Conservation (phyloP, 2,329 filamentous ascomycete genomes). For the Beauveria pseudobassiana region DNA sequence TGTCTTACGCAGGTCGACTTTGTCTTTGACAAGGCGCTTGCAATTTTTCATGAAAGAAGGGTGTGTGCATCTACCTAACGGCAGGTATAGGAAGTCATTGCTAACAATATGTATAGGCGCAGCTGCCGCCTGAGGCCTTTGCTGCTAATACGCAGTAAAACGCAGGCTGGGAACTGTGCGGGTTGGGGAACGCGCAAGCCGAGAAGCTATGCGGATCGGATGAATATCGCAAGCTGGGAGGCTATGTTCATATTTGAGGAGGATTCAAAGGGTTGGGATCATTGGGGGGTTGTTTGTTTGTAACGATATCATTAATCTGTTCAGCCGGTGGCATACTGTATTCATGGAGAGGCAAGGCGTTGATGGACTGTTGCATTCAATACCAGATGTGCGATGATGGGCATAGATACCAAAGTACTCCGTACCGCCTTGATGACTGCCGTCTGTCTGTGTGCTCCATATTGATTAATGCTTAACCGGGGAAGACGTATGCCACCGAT, state of each 20-base stretch:
- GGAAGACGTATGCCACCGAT: no score
- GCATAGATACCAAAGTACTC: background rate
- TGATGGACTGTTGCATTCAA: slow-evolving; percentile 5
- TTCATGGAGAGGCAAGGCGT: slow-evolving; percentile 5
- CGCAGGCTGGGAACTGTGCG: background rate
- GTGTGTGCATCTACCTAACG: slow-evolving; percentile 34
- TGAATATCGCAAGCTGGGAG: background rate
- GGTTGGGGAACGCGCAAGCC: no score
- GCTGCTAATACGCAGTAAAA: slow-evolving; percentile 12
- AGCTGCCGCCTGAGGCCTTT: slow-evolving; percentile 44
- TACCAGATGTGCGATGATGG: background rate
- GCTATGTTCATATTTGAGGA: background rate
- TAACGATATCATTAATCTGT: background rate
- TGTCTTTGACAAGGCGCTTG: slow-evolving; percentile 69
- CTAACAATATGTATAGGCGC: slow-evolving; percentile 25
- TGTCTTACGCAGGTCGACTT: slow-evolving; percentile 74
- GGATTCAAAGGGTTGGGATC: background rate
- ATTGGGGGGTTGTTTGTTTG: background rate
- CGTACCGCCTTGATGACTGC: background rate
- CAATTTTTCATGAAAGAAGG: slow-evolving; percentile 69
- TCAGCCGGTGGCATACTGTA: slow-evolving; percentile 8
- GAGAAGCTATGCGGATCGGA: background rate
- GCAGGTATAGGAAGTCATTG: background rate
- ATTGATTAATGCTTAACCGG: background rate
- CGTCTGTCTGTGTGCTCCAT: background rate